Conservation (phyloP, 139 green algal genomes). For the Chlamydomonas sp. region DNA sequence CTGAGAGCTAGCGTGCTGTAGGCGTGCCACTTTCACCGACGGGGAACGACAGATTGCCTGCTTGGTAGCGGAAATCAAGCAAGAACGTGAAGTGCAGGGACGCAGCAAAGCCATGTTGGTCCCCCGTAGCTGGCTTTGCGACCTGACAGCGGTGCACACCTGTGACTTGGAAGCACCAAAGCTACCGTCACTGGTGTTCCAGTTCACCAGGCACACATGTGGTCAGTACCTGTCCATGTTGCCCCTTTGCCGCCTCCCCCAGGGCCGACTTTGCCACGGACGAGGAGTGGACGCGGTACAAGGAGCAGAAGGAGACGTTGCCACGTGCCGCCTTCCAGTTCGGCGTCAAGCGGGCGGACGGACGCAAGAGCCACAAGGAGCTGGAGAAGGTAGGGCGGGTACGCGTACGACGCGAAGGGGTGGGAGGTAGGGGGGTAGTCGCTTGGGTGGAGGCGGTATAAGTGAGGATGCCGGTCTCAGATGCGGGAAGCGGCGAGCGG, state of each 20-base stretch:
- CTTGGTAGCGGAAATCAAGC: no score
- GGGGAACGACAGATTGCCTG: no score
- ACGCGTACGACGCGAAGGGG: background rate
- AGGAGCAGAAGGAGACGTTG: constrained; percentile 66
- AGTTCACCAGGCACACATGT: no score
- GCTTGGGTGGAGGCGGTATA: background rate
- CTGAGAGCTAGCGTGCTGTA: no score
- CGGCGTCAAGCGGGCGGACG: constrained; percentile 78
- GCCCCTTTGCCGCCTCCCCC: background rate
- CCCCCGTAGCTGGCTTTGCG: no score
- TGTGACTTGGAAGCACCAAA: no score
- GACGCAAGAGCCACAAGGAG: constrained; percentile 64
- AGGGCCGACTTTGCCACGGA: constrained; percentile 82
- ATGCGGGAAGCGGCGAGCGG: no score
- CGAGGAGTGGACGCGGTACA: constrained; percentile 81
- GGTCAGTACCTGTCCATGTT: background rate
- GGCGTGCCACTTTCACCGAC: no score
- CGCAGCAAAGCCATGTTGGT: no score
- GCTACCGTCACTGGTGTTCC: no score
- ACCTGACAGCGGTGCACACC: no score
- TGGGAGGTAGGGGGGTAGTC: background rate
- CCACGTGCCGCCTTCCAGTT: constrained; percentile 85
- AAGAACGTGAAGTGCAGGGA: no score
- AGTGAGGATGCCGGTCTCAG: background rate
- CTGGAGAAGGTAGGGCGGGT: constrained; percentile 32